Conservation (phyloP, 495 filamentous ascomycete species). For the Xylaria bambusicola region DNA sequence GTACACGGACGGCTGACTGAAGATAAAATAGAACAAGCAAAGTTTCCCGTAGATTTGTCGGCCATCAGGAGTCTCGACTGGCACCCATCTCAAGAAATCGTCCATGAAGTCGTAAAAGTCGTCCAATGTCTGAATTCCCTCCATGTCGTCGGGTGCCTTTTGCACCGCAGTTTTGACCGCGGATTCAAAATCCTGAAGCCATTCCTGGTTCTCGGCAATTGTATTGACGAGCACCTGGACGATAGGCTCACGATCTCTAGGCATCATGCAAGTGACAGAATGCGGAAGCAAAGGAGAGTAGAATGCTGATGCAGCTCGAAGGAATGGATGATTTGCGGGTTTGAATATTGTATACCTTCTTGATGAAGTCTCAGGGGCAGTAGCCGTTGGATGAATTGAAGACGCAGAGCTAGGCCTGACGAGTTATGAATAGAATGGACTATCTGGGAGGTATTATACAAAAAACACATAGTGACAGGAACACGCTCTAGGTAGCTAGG, state of each 20-base stretch:
- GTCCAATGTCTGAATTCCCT: not conserved
- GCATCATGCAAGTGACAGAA: not conserved
- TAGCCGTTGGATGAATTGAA: not conserved
- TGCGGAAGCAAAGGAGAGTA: slow-evolving; percentile 1
- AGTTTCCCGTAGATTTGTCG: slow-evolving; percentile 30
- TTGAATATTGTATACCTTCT: not conserved
- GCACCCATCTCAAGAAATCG: slow-evolving; percentile 33
- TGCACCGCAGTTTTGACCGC: not conserved
- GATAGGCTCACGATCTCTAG: not conserved
- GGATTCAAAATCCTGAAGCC: not conserved
- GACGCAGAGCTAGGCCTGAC: not conserved
- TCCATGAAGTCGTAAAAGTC: slow-evolving; percentile 7
- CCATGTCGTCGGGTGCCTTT: not conserved
- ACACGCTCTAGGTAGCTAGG: not conserved
- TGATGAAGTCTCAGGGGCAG: not conserved
- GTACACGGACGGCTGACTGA: slow-evolving; percentile 27
- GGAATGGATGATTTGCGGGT: not conserved
- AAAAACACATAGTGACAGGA: not conserved
- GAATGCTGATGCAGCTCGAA: not conserved
- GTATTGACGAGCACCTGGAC: not conserved
- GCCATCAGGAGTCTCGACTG: slow-evolving; percentile 26
- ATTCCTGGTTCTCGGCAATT: not conserved
- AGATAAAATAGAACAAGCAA: slow-evolving; percentile 37
- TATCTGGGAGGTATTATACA: not conserved
- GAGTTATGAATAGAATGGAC: not conserved